Base-by-base conservation (phyloP, 768 basidiomycete genomes). In the Suillus subaureus region DNA sequence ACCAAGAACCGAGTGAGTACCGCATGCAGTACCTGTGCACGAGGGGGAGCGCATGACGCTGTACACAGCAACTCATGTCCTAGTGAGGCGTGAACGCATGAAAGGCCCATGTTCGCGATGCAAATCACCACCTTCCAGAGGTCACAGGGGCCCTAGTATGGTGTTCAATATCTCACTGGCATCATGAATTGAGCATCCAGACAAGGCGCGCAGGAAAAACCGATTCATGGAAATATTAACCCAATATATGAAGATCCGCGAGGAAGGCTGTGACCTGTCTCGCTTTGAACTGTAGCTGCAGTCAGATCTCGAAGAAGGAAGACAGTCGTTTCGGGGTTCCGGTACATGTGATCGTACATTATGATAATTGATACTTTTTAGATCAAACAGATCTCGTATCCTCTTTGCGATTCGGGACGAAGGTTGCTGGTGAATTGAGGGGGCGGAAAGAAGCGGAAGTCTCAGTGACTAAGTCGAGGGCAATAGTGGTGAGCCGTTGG, bases 401-500 rank as follows among this genome's bases (percentile, higher is more conserved):
- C 40, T 42, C 28, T 21, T 28, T 31, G 18, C 28, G 13, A 11
- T 60, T 18, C 3, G 11, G 40, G 40, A 42, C 18, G 6, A 31
- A 60, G 12, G 6, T 12, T 60, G 21, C 21, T 55, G 54, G 54
- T 55, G 35, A 42, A 31, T 42, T 18, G 6, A 60, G 12, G 3
- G 26, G 39, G 26, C 18, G 18, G 18, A 16, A 18, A 28, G 40
- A 31, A 42, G 40, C 3, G 6, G 26, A 31, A 31, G 18, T 42
- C 11, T 13, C 40, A 8, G 40, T 13, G 8, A 18, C 9, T 11
- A 26, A 18, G 37, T 9, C 6, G 6, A 60, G 28, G 11, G 5
- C 6, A 31, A 77, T 66, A 45, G 76, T 77, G 11, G 75, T 76
- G 18, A 76, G 74, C 11, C 47, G 57, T 45, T 45, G 40, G 6